phyloP scores from a whole-genome alignment of 2,329 filamentous ascomycete genomes.

The Penicillium sp. region DNA sequence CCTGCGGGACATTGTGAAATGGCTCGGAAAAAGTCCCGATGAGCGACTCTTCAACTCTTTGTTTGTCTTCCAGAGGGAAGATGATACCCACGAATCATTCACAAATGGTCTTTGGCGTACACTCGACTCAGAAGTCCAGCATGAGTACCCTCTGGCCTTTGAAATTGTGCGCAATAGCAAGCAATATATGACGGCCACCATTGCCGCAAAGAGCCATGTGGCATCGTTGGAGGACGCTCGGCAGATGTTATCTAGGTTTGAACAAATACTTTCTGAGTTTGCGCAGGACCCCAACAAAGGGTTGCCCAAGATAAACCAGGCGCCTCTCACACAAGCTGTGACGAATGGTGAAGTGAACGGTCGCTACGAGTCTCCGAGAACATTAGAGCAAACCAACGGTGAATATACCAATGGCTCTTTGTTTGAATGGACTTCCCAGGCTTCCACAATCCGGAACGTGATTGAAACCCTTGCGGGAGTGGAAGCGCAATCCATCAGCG shows the following conservation, averaged over 20 bases:
- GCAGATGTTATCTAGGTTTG: constrained; percentile 45
- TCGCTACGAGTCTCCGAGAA: neutral
- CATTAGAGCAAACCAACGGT: neutral
- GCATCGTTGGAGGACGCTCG: constrained; percentile 35
- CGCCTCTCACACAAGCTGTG: neutral
- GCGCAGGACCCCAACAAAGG: constrained; percentile 29
- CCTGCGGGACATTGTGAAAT: constrained; percentile 76
- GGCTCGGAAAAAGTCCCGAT: constrained; percentile 58
- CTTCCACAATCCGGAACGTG: constrained; percentile 56
- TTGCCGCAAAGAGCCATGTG: constrained; percentile 57
- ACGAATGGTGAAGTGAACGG: constrained; percentile 1
- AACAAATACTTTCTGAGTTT: constrained; percentile 38
- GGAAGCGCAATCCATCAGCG: constrained; percentile 51
- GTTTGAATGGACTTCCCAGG: constrained; percentile 60
- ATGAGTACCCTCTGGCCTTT: constrained; percentile 74
- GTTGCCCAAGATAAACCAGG: constrained; percentile 16
- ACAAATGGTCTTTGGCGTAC: constrained; percentile 53
- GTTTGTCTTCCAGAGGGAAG: constrained; percentile 72
- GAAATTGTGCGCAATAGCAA: constrained; percentile 61
- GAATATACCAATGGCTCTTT: neutral
- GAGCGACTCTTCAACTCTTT: constrained; percentile 71
- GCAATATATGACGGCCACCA: constrained; percentile 52
- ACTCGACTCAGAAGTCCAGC: constrained; percentile 47
- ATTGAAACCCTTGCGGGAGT: constrained; percentile 62
- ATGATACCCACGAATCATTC: constrained; percentile 17